Conservation (phyloP, 1,139 yeast species). For the Candida dubliniensis region DNA sequence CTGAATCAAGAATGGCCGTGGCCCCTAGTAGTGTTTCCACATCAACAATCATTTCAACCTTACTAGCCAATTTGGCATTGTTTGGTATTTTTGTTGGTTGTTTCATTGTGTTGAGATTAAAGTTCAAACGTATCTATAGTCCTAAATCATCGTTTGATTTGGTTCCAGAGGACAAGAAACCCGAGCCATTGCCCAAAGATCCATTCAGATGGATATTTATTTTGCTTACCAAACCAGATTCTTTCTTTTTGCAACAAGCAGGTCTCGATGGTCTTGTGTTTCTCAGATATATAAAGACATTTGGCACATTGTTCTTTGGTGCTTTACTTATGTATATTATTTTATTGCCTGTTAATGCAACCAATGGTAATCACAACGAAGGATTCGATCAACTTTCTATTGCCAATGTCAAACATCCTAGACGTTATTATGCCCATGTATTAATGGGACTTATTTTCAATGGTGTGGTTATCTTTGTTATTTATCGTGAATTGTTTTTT, state of each 20-base stretch:
- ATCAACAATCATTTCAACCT: slow-evolving; percentile 61
- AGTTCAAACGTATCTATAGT: slow-evolving; percentile 61
- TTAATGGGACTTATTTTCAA: slow-evolving; percentile 78
- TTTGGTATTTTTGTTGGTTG: slow-evolving; percentile 53
- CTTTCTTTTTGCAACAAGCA: slow-evolving; percentile 66
- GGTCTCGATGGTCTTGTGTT: slow-evolving; percentile 78
- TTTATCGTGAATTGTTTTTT: slow-evolving; percentile 80
- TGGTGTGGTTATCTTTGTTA: slow-evolving; percentile 64
- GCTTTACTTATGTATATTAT: slow-evolving; percentile 52
- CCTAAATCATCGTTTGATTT: slow-evolving; percentile 63
- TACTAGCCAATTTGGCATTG: slow-evolving; percentile 54
- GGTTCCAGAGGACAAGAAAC: slow-evolving; percentile 59
- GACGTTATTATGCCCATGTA: slow-evolving; percentile 83
- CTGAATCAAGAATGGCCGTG: slow-evolving; percentile 13
- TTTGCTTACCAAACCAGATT: slow-evolving; percentile 58
- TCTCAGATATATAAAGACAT: slow-evolving; percentile 53
- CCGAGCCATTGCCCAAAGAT: slow-evolving; percentile 63
- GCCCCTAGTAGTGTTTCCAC: slow-evolving; percentile 50
- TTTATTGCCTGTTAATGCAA: slow-evolving; percentile 64
- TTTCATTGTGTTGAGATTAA: slow-evolving; percentile 55
- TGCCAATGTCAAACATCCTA: slow-evolving; percentile 58
- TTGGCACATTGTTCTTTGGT: slow-evolving; percentile 42
- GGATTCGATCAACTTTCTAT: slow-evolving; percentile 83
- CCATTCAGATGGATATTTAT: slow-evolving; percentile 63
- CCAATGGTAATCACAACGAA: slow-evolving; percentile 51